Evolutionary conservation across 2,329 filamentous ascomycete species (phyloP).

Genomic region (Dendrostoma leiphaemia): DNA sequence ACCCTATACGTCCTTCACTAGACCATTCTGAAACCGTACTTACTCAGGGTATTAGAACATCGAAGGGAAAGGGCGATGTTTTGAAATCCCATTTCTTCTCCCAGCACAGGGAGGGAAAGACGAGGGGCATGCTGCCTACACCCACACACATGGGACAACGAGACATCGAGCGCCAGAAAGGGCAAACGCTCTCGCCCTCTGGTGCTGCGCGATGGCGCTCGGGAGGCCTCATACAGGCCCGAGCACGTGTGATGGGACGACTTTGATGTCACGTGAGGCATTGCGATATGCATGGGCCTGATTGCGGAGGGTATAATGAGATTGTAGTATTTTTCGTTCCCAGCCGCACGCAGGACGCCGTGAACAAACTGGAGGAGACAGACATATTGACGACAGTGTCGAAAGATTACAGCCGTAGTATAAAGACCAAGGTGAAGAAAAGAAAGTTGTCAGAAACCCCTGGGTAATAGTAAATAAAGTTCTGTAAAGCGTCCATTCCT

Average conservation of each 20-base stretch:
- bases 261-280: neutral
- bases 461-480: constrained; percentile 19
- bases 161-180: no score
- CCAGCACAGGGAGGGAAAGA: no score
- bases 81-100: no score
- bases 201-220: no score
- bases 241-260: neutral
- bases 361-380: constrained; percentile 12
- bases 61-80: no score
- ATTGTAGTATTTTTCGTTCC: neutral
- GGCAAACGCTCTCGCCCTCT: no score
- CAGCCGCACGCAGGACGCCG: constrained; percentile 4
- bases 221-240: no score
- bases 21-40: no score
- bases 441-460: constrained; percentile 22
- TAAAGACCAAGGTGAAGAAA: constrained; percentile 24
- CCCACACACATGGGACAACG: no score
- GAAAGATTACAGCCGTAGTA: constrained; percentile 26
- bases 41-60: no score
- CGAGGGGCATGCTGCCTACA: no score
- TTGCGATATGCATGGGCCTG: neutral
- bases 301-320: neutral
- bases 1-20: no score
- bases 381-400: constrained; percentile 13
- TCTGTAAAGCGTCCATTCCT: constrained; percentile 20